A percentile compares a stretch with the other conserved stretches of the same genome.
Conservation (phyloP, 805 yeast species). For the Tetrapisispora fleetii region DNA sequence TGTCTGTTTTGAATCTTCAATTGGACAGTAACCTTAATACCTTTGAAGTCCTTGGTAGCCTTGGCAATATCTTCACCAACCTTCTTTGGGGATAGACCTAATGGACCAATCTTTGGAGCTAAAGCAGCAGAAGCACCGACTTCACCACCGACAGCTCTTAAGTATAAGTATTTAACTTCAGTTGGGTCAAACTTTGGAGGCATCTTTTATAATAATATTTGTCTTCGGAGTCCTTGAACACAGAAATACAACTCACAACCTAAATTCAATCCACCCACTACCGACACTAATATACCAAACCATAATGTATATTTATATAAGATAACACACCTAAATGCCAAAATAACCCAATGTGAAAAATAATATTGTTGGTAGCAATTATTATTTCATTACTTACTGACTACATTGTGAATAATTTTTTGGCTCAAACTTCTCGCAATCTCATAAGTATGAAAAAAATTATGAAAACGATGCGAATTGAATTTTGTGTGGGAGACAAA, state of each 20-base stretch:
- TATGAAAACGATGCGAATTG: not conserved
- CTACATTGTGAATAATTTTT: not conserved
- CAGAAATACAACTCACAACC: not conserved
- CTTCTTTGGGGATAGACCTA: slow-evolving; percentile 99
- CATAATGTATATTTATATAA: not conserved
- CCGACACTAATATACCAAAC: not conserved
- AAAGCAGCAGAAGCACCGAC: slow-evolving; percentile 99
- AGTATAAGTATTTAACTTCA: slow-evolving; percentile 97
- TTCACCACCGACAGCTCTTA: slow-evolving; percentile 99
- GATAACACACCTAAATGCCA: too few species aligned
- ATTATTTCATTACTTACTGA: not conserved
- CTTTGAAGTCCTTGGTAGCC: slow-evolving; percentile 98
- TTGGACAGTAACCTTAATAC: slow-evolving; percentile 98
- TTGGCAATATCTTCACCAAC: slow-evolving; percentile 99
- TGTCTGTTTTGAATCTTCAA: slow-evolving; percentile 99
- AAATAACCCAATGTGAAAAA: too few species aligned
- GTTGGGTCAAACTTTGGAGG: slow-evolving; percentile 98
- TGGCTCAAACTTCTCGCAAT: not conserved
- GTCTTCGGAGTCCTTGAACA: not conserved
- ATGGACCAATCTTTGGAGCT: slow-evolving; percentile 99
- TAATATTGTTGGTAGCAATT: not conserved
- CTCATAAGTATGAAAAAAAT: not conserved
- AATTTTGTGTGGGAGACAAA: too few species aligned
- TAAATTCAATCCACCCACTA: not conserved
- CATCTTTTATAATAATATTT: slow-evolving; percentile 38